Base-by-base conservation (phyloP, 1,284 basidiomycete genomes). In the Cryptococcus wingfieldii region DNA sequence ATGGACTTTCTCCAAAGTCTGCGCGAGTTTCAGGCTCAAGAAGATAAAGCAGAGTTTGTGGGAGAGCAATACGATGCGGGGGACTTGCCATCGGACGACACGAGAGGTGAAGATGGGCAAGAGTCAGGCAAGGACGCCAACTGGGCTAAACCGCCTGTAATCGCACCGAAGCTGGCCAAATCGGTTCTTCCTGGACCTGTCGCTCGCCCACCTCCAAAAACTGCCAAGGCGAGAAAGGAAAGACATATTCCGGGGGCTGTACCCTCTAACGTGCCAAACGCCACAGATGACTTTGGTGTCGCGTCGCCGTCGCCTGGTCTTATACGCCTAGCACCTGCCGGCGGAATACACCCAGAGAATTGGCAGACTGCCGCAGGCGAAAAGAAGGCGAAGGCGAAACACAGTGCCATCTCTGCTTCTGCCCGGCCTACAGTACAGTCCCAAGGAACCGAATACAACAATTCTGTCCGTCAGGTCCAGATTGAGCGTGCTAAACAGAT, bases 361-460 rank as follows among this genome's bases (percentile, higher is more conserved):
- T 76, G 74, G 74, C 58, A 66, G 23, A 66, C 56, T 7, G 70
- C 75, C 59, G 7, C 65, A 67, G 45, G 48, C 53, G 16, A 46
- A 27, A 53, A 53, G 27, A 9, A 51, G 13, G 28, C 49, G 47
- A 47, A 50, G 48, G n/a, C 38, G 52, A 19, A 23, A 16, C 69
- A 71, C 13, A 53, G 61, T 5, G 60, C 59, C 39, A 71, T 73
- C 28, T 69, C 72, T 7, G 55, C 72, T 1, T 70, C 70, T 47
- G 60, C 62, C 1, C 62, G 64, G 0, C 52, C 56, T 34, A 55
- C 60, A 14, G 63, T 69, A 2, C 61, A 67, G 38, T 58, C 65
- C 43, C 39, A 49, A 18, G 59, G 58, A 4, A 62, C 60, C 12
- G 64, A 61, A 2, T 63, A 34, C 10, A 6, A 63, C 9, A 67